phyloP scores from a whole-genome alignment of 2,329 filamentous ascomycete species.

The Fusarium cyanostomum region DNA sequence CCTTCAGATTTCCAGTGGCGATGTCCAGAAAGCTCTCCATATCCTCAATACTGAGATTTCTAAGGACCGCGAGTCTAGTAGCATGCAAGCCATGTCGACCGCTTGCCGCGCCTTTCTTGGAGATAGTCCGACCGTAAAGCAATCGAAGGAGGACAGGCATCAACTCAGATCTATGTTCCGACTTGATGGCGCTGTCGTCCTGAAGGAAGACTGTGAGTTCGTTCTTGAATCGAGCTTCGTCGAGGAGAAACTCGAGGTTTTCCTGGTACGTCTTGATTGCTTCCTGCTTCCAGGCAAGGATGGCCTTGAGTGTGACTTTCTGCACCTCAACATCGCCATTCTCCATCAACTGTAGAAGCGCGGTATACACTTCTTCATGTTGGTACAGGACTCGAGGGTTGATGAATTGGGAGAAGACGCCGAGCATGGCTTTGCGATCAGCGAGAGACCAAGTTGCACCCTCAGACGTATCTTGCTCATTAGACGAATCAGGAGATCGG shows the following conservation, averaged over 20 bases:
- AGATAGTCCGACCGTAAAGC: constrained; percentile 89
- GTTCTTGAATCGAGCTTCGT: constrained; percentile 91
- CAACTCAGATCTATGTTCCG: constrained; percentile 75
- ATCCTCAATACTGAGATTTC: constrained; percentile 78
- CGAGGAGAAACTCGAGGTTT: constrained; percentile 84
- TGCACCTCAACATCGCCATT: constrained; percentile 94
- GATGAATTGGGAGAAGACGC: constrained; percentile 82
- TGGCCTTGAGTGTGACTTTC: constrained; percentile 81
- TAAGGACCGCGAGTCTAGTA: constrained; percentile 81
- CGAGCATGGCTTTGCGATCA: constrained; percentile 85
- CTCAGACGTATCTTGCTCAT: constrained; percentile 48
- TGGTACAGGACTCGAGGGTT: constrained; percentile 89
- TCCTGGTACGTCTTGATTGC: constrained; percentile 82
- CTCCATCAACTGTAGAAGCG: constrained; percentile 77
- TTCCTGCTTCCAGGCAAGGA: constrained; percentile 88
- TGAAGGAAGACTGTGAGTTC: constrained; percentile 91
- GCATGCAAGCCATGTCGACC: constrained; percentile 84
- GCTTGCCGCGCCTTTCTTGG: constrained; percentile 78
- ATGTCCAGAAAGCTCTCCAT: constrained; percentile 86
- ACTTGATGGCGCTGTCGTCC: constrained; percentile 75
- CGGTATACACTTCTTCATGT: constrained; percentile 77
- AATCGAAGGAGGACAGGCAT: constrained; percentile 89
- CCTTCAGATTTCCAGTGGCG: constrained; percentile 75
- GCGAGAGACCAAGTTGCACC: constrained; percentile 71
- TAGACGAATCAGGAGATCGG: constrained; percentile 47